phyloP scores from a whole-genome alignment of 192 early-diverging fungal genomes.

The Rhizoclosmatium globosum region DNA sequence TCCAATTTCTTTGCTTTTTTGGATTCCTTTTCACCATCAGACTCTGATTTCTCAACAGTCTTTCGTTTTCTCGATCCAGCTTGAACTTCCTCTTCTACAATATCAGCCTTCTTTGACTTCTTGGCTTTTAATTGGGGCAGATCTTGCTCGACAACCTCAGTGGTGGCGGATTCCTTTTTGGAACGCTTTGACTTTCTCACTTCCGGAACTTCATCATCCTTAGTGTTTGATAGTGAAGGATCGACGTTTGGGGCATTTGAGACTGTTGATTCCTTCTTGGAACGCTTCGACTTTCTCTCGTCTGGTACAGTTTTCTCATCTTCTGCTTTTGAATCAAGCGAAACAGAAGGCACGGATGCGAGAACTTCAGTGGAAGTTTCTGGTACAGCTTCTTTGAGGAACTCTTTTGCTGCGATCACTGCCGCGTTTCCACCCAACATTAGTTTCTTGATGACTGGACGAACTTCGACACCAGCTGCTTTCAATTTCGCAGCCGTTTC shows the following conservation, averaged over 20 bases:
- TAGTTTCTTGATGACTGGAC: not conserved
- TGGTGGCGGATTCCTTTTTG: not conserved
- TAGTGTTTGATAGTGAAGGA: too few species aligned
- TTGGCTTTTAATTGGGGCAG: not conserved
- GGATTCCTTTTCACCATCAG: not conserved
- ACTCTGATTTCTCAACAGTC: not conserved
- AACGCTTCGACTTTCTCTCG: not conserved
- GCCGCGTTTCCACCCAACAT: not conserved
- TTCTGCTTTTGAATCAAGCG: too few species aligned
- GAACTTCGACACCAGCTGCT: not conserved
- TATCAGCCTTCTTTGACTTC: not conserved
- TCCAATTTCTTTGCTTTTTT: slow-evolving; percentile 12
- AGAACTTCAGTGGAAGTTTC: too few species aligned
- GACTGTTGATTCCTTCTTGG: not conserved
- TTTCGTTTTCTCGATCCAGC: not conserved
- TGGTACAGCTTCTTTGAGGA: not conserved
- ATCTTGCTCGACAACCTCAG: not conserved
- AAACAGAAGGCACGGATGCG: too few species aligned
- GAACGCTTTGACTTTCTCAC: not conserved
- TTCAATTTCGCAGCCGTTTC: not conserved
- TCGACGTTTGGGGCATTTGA: too few species aligned
- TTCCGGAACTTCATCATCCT: not conserved
- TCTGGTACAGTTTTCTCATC: not conserved
- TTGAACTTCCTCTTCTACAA: not conserved
- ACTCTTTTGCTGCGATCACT: not conserved